Conservation (phyloP, 1,139 yeast species). For the Taphrina confusa region DNA sequence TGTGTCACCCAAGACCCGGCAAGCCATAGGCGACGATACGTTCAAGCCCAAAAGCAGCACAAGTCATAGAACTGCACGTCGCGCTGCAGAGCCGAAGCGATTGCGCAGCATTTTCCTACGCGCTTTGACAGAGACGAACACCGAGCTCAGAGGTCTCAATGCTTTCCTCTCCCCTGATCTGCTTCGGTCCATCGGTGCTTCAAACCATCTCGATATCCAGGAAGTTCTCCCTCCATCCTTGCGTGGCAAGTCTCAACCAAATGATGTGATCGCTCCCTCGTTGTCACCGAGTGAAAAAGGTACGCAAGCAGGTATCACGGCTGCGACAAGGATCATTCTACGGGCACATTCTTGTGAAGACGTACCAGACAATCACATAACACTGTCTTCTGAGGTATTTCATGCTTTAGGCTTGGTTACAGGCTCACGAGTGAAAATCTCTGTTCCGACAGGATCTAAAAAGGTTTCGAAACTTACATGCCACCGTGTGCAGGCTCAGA, state of each 20-base stretch:
- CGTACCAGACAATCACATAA: slow-evolving; percentile 54
- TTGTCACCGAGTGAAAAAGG: slow-evolving; percentile 22
- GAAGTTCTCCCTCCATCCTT: slow-evolving; percentile 48
- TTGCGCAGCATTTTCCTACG: slow-evolving; percentile 33
- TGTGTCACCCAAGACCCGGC: slow-evolving; percentile 73
- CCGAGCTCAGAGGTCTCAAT: slow-evolving; percentile 6
- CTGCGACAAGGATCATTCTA: slow-evolving; percentile 57
- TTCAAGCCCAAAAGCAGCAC: neutral
- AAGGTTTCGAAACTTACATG: slow-evolving; percentile 50
- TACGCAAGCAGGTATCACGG: slow-evolving; percentile 41
- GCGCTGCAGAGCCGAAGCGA: neutral
- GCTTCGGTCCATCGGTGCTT: slow-evolving; percentile 43
- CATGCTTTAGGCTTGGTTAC: slow-evolving; percentile 54
- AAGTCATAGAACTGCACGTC: slow-evolving; percentile 10
- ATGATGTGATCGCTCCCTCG: slow-evolving; percentile 42
- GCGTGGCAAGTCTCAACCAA: slow-evolving; percentile 52
- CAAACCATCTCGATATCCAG: slow-evolving; percentile 52
- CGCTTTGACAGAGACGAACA: neutral
- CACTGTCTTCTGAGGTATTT: slow-evolving; percentile 60
- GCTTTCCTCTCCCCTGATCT: slow-evolving; percentile 11
- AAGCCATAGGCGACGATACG: slow-evolving; percentile 44
- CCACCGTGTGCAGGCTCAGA: slow-evolving; percentile 55
- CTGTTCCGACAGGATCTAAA: slow-evolving; percentile 52
- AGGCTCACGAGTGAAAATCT: slow-evolving; percentile 61
- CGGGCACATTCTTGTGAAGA: slow-evolving; percentile 51